Base-by-base conservation (phyloP, 2,329 filamentous ascomycete genomes). In the Trichoderma koningii region DNA sequence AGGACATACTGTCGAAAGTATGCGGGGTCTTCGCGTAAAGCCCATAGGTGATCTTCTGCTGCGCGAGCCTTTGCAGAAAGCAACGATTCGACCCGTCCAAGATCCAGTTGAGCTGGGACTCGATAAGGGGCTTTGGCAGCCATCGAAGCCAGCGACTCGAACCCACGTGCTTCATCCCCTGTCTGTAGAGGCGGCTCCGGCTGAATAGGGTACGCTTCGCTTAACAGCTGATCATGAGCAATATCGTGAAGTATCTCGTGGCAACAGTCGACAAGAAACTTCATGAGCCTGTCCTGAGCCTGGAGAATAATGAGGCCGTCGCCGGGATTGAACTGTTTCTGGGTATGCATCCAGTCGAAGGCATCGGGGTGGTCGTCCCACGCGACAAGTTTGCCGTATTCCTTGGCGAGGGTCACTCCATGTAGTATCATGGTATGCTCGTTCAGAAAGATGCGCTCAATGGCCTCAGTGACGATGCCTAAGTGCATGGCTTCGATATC, bases 11-110 rank as follows among this genome's bases (percentile, higher is more conserved):
- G 76, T 5, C 76, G 72, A 67, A 87, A 88, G 72, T 87, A 87
- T 0, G 74, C 74, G 0, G 85, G 85, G 69, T 89, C 86, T 68
- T 89, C 85, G 7, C 85, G 78, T 2, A 89, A 73, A 0, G 78
- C 69, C 80, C 80, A 84, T 0, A 87, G 48, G 68, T 87, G 83
- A 71, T 88, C 84, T 64, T 84, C 79, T 0, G 79, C 78, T 5
- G 77, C 76, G 0, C 75, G 70, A 0, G 69, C 68, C 65, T 76
- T 78, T 0, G 81, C 81, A 2, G 70, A 70, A 0, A 85, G 73
- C 4, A 87, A 69, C 1, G 73, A 70, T 47, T 78, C 73, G 0
- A 88, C 73, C 0, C 78, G 76, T 0, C 55, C 66, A 1, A 87
- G 71, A 66, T 87, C 79, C 0, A 86, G 70, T 2, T 71, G 68